Evolutionary conservation across 1,284 basidiomycete species (phyloP), one percentile per base, ranked within the genome.

Genomic region (Cryptococcus sp.): DNA sequence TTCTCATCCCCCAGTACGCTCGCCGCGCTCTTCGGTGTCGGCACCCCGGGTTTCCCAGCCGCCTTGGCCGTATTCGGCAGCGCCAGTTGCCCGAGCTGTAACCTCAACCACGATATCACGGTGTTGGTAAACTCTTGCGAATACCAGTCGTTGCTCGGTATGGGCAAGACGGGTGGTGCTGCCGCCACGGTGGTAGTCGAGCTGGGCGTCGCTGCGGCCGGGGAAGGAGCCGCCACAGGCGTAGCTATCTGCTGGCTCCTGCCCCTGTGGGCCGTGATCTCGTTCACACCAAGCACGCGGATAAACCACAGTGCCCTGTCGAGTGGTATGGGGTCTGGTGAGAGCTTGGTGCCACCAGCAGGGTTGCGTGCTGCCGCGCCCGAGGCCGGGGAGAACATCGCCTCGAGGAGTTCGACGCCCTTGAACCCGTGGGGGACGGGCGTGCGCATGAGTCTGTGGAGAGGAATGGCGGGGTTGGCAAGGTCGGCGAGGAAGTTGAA

Each of bases 241-340:
- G 55, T 36, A 16, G 47, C 39, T 12, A 38, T 45, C 24, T 39
- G 42, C 56, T 65, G 56, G 3, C 67, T 61, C 45, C 72, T 59
- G n/a, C 67, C 61, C 33, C 71, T 84, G 48, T 87, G 84, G 82
- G 82, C 60, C 68, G 91, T 88, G 42, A 92, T 92, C 75, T 98
- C 95, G 66, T 92, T 93, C 1, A 89, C 90, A n/a, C 95, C 96
- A 53, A 95, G 85, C 0, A 94, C 89, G 13, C 93, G 84, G 33
- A 98, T 83, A 73, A 96, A 93, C 96, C 96, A 99, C 3, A 96
- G 82, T 0, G 96, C 96, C 24, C 96, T 82, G 1, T 87, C 82
- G 43, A 94, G 84, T 1, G 89, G 87, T 35, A 98, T 91, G 47
- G 87, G 83, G 40, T 90, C 84, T 5, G 28, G 28, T 0, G 81